Base-by-base conservation (phyloP, 306 rosid species). In the Medicago lupulina region DNA sequence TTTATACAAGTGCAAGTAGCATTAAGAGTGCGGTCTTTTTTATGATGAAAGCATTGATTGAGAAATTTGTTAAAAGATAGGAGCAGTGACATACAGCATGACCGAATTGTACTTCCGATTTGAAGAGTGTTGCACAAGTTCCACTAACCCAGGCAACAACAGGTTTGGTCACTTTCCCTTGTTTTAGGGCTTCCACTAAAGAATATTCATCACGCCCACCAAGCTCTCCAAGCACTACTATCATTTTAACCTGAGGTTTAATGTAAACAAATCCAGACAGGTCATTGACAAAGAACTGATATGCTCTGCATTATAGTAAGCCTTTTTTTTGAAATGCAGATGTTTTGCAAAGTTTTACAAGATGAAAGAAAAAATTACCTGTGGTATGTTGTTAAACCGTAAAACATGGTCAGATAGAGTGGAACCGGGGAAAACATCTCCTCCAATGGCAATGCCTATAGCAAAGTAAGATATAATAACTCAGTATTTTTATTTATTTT, bases 81-180 rank as follows among this genome's bases (percentile, higher is more conserved):
- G 47, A 70, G 65, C 44, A 74, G 60, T 19, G 34, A 83, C 99
- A 90, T 88, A 96, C 99, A 73, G 99, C 99, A 85, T 96, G 99
- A 38, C 99, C 99, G 79, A 96, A 96, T 87, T 96, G 99, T 21
- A 96, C 99, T 96, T 96, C 99, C 14, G 99, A 96, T 85, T 96
- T 96, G 90, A 96, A 96, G 61, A 96, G 97, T 14, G 86, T 85
- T 67, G 99, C 99, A 85, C 98, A 96, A 73, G 99, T 96, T 80
- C 99, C 98, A 82, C 99, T 96, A 83, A 96, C 99, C 99, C 99
- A 92, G 62, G 99, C 99, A 86, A 89, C 99, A 77, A 96, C 89
- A 28, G 97, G 99, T 82, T 96, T 92, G 69, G 85, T 82, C 78
- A 96, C 94, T 79, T 92, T 96, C 71, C 99, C 97, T 74, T 90